These are phyloP conservation scores for Cenchrus fungigraminus DNA, from an alignment of 176 grass and related monocot species.

Conservation along the genomic window DNA sequence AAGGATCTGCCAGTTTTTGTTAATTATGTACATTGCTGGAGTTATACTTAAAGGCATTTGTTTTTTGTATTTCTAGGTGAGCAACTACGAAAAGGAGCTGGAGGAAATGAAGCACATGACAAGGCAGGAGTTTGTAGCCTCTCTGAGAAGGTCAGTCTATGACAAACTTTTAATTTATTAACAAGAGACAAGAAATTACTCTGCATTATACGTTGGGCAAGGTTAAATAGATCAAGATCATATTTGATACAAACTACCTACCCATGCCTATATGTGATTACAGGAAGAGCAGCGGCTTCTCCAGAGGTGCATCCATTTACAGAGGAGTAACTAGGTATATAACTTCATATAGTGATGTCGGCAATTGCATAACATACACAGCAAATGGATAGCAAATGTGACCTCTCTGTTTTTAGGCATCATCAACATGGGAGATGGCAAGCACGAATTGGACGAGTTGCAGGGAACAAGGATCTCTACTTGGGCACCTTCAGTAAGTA, in stretches of 20 bases:
- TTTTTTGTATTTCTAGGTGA: slow-evolving; percentile 56
- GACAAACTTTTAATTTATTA: background rate
- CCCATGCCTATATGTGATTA: background rate
- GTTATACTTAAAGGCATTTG: slow-evolving; percentile 38
- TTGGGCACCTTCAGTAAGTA: slow-evolving; percentile 83
- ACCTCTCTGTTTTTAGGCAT: slow-evolving; percentile 48
- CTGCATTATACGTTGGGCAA: background rate
- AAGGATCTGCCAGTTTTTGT: background rate
- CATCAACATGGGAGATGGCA: slow-evolving; percentile 94
- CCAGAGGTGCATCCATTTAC: slow-evolving; percentile 82
- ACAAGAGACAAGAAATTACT: background rate
- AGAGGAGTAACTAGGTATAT: slow-evolving; percentile 87
- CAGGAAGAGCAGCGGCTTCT: slow-evolving; percentile 89
- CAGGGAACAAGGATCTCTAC: slow-evolving; percentile 91
- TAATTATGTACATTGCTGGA: background rate
- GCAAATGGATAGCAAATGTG: background rate
- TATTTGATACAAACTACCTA: background rate
- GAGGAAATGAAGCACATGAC: slow-evolving; percentile 95
- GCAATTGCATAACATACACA: background rate
- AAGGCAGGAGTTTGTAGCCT: slow-evolving; percentile 78
- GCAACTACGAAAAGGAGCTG: slow-evolving; percentile 74
- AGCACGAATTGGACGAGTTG: slow-evolving; percentile 84
- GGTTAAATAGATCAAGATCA: background rate
- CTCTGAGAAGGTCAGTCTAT: slow-evolving; percentile 62
- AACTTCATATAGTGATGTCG: background rate